Percentiles rank a stretch among this genome's conserved stretches.
phyloP scores from a whole-genome alignment of 2,329 filamentous ascomycete species.

The Nemania diffusa region DNA sequence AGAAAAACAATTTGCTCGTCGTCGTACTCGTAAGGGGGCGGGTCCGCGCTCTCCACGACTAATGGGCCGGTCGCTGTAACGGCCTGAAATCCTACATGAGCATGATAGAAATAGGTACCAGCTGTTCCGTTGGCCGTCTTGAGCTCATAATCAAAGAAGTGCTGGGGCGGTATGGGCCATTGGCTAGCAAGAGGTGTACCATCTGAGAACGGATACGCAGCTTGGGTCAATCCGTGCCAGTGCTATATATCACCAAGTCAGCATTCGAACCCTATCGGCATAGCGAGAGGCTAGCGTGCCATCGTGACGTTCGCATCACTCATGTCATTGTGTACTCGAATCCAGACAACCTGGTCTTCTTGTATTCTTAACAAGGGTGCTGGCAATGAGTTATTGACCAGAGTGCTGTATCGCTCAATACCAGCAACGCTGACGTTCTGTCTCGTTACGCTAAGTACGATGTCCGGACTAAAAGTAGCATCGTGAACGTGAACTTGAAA shows the following conservation, averaged over 20 bases:
- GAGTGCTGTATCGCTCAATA: conserved; percentile 30
- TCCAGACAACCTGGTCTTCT: conserved; percentile 28
- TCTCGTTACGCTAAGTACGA: conserved; percentile 31
- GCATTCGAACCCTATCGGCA: background rate
- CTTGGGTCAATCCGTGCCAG: conserved; percentile 32
- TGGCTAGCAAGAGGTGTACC: conserved; percentile 32
- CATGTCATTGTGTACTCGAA: conserved; percentile 31
- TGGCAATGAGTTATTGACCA: conserved; percentile 24
- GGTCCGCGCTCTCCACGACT: conserved; percentile 21
- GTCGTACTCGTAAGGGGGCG: conserved; percentile 26
- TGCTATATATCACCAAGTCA: conserved; percentile 20
- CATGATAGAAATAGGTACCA: conserved; percentile 32
- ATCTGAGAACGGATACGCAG: conserved; percentile 31
- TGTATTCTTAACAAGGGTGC: conserved; percentile 25
- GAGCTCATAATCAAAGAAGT: conserved; percentile 34
- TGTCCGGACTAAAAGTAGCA: conserved; percentile 27
- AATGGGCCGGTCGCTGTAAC: conserved; percentile 28
- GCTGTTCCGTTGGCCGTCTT: conserved; percentile 22
- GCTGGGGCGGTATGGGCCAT: conserved; percentile 30
- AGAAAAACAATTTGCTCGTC: conserved; percentile 27
- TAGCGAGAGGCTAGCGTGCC: background rate
- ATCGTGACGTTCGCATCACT: conserved; percentile 30
- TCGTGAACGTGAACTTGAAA: conserved; percentile 23
- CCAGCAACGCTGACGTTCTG: conserved; percentile 27
- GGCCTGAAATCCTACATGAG: conserved; percentile 31